These are phyloP conservation scores for Silene latifolia DNA, from an alignment of 148 eudicot genomes.

Conservation along the genomic window DNA sequence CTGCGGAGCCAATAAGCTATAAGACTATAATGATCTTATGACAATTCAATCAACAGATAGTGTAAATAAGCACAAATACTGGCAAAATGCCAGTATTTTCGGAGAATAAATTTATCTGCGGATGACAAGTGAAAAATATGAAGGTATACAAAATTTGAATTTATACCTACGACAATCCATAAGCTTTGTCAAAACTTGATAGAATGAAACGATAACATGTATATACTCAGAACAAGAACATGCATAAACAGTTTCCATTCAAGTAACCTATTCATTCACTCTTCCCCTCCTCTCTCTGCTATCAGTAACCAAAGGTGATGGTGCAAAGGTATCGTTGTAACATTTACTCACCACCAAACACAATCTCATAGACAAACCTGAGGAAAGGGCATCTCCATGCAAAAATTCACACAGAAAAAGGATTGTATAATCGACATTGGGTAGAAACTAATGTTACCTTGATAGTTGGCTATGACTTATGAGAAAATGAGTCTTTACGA, in stretches of 20 bases:
- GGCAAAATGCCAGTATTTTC: not conserved
- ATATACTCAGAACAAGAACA: slow-evolving; percentile 1
- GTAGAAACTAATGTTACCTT: not conserved
- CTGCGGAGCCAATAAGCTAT: not conserved
- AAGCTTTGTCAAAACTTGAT: not conserved
- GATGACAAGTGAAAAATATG: slow-evolving; percentile 89
- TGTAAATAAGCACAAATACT: not conserved
- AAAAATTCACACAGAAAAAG: not conserved
- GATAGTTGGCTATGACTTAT: not conserved
- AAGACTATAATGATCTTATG: not conserved
- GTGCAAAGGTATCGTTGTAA: not conserved
- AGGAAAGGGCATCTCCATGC: no score
- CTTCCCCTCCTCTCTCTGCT: not conserved
- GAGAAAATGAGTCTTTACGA: no score
- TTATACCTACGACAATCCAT: slow-evolving; percentile 64
- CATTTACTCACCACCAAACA: not conserved
- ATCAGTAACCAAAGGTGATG: not conserved
- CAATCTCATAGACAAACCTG: not conserved
- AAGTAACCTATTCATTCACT: not conserved
- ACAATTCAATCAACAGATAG: not conserved
- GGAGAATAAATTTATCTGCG: slow-evolving; percentile 51
- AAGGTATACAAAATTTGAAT: slow-evolving; percentile 90
- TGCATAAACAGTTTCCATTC: slow-evolving; percentile 3
- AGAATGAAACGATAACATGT: not conserved
- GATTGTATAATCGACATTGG: not conserved